Conservation (phyloP, 495 filamentous ascomycete species). For the Penicillium atrosanguineum region DNA sequence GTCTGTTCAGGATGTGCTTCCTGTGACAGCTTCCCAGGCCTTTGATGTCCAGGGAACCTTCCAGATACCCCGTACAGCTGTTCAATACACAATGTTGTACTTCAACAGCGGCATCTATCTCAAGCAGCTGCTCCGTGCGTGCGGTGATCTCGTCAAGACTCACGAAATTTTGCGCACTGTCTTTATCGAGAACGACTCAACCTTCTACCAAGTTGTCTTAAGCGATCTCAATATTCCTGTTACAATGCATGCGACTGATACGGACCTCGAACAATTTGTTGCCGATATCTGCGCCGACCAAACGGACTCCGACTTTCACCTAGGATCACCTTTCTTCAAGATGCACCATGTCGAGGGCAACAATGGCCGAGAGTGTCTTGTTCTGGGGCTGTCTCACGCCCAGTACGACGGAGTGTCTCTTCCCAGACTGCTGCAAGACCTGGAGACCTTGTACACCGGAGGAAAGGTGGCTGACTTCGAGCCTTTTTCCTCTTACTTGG, state of each 20-base stretch:
- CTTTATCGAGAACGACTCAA: constrained; percentile 50
- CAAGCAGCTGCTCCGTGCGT: constrained; percentile 29
- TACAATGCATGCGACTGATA: constrained; percentile 18
- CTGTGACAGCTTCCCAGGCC: constrained; percentile 40
- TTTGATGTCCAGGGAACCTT: constrained; percentile 53
- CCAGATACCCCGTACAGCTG: constrained; percentile 37
- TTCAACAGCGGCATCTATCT: constrained; percentile 30
- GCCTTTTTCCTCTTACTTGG: constrained; percentile 55
- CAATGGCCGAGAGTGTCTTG: constrained; percentile 43
- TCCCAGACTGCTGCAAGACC: constrained; percentile 51
- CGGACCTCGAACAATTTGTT: constrained; percentile 43
- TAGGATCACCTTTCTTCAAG: constrained; percentile 57
- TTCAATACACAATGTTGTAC: constrained; percentile 46
- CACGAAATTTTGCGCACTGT: constrained; percentile 66
- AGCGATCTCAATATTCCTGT: constrained; percentile 38
- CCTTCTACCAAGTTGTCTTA: constrained; percentile 55
- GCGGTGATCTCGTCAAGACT: constrained; percentile 42
- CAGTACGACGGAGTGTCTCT: constrained; percentile 69
- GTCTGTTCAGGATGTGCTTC: constrained; percentile 32
- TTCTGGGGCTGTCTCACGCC: constrained; percentile 62
- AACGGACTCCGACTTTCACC: constrained; percentile 41
- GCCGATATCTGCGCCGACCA: constrained; percentile 36
- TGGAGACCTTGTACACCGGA: constrained; percentile 44
- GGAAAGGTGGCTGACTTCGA: constrained; percentile 23
- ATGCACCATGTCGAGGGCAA: constrained; percentile 46